These are phyloP conservation scores for Pezicula carpinea DNA, from an alignment of 2,329 filamentous ascomycete species.

Conservation along the genomic window DNA sequence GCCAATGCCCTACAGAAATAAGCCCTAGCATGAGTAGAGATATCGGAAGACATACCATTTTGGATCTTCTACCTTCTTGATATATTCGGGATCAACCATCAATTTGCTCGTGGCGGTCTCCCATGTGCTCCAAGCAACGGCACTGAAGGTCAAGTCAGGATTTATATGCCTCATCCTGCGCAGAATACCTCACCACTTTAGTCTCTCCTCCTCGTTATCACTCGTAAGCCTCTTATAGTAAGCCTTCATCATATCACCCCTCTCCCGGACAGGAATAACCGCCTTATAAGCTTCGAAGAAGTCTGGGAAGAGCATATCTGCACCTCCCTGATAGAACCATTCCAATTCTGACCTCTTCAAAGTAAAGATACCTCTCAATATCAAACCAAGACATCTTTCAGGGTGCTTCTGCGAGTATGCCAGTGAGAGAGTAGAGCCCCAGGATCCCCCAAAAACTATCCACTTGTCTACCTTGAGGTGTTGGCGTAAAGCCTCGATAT, in stretches of 20 bases:
- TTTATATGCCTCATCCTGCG: background rate
- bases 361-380: conserved; percentile 39
- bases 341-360: conserved; percentile 32
- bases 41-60: conserved; percentile 16
- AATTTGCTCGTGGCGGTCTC: conserved; percentile 25
- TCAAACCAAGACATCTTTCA: conserved; percentile 31
- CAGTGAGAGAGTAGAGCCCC: conserved; percentile 40
- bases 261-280: conserved; percentile 33
- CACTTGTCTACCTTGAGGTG: conserved; percentile 38
- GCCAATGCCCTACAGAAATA: conserved; percentile 26
- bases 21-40: background rate
- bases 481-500: conserved; percentile 38
- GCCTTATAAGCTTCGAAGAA: conserved; percentile 32
- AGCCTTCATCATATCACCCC: conserved; percentile 29
- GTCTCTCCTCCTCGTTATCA: conserved; percentile 22
- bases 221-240: conserved; percentile 37
- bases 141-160: conserved; percentile 12
- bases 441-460: conserved; percentile 44
- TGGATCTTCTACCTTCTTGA: conserved; percentile 22
- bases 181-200: conserved; percentile 20
- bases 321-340: conserved; percentile 30
- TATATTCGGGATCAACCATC: conserved; percentile 23
- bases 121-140: conserved; percentile 24
- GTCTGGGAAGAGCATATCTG: conserved; percentile 34
- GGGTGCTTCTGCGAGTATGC: conserved; percentile 40